Evolutionary conservation across 352 stramenopile species (phyloP).

Genomic region (Phytophthora boehmeriae): DNA sequence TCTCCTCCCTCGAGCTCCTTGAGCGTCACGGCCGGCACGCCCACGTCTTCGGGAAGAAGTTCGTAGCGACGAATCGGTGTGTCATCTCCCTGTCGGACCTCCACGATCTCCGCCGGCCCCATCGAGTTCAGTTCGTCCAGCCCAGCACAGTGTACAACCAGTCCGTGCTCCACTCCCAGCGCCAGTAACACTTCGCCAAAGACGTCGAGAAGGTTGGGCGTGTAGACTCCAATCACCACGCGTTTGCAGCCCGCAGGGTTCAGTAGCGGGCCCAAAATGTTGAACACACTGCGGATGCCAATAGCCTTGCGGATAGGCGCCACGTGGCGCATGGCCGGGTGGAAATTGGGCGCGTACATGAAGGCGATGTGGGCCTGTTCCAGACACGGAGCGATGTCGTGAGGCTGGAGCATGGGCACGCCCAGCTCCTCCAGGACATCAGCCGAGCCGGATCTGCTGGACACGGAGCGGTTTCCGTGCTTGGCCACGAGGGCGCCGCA

Average conservation of each 20-base stretch:
- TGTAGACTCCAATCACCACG: constrained; percentile 99
- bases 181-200: constrained; percentile 87
- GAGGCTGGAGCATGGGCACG: constrained; percentile 94
- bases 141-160: constrained; percentile 98
- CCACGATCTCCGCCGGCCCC: constrained; percentile 83
- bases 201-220: constrained; percentile 89
- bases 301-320: constrained; percentile 96
- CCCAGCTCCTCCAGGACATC: constrained; percentile 98
- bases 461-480: constrained; percentile 97
- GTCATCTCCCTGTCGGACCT: constrained; percentile 55
- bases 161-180: constrained; percentile 96
- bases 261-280: constrained; percentile 98
- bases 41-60: constrained; percentile 65
- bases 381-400: constrained; percentile 93
- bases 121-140: constrained; percentile 99
- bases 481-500: constrained; percentile 96
- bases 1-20: constrained; percentile 96
- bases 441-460: constrained; percentile 93
- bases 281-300: constrained; percentile 97
- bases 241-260: constrained; percentile 96
- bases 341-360: constrained; percentile 98
- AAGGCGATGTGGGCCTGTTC: constrained; percentile 94
- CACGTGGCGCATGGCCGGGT: constrained; percentile 96
- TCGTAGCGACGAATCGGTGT: constrained; percentile 53
- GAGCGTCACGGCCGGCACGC: constrained; percentile 92